Evolutionary conservation across 2,329 filamentous ascomycete species (phyloP), one percentile per base, ranked within the genome.

Genomic region (Colletotrichum limetticola): DNA sequence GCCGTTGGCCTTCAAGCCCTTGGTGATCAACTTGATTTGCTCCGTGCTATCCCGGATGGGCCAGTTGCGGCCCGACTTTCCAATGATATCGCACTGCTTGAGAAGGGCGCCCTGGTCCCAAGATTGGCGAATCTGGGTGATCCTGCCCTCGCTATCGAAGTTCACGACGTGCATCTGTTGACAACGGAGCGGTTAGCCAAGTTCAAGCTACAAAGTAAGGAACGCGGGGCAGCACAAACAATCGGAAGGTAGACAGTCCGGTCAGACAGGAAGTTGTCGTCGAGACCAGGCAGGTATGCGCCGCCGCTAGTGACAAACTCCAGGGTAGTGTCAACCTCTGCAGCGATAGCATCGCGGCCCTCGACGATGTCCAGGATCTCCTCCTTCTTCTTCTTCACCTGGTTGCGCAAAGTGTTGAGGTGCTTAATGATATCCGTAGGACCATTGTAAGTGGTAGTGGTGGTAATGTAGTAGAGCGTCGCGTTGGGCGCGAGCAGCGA

Each of bases 31-130:
- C 78, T 91, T 92, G 77, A 93, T 88, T 85, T 98, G 95, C 66
- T 98, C 95, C 78, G 91, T 91, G 80, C 92, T 93, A 80, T 98
- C 95, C 77, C 91, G 91, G 80, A 99, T 97, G 67, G 97, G 97
- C 97, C 97, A 99, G 84, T 97, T 97, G 82, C 93, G 94, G 69
- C 94, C 94, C 66, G 93, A 92, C 80, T 92, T 93, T 78, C 97
- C 96, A 82, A 99, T 98, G 69, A 98, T 92, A 75, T 98, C 95
- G 75, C 98, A 89, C 82, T 97, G 93, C 85, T 97, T 98, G 76
- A 99, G 90, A 53, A 99, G 90, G 66, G 95, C 93, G 74, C 92
- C 95, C 83, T 99, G 97, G 82, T 99, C 97, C 97, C 97, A 99
- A 82, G 93, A 94, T 77, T 96, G 91, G 77, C 96, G 94, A 76